Conservation (phyloP, 495 filamentous ascomycete species). For the Lophiotrema nucula region DNA sequence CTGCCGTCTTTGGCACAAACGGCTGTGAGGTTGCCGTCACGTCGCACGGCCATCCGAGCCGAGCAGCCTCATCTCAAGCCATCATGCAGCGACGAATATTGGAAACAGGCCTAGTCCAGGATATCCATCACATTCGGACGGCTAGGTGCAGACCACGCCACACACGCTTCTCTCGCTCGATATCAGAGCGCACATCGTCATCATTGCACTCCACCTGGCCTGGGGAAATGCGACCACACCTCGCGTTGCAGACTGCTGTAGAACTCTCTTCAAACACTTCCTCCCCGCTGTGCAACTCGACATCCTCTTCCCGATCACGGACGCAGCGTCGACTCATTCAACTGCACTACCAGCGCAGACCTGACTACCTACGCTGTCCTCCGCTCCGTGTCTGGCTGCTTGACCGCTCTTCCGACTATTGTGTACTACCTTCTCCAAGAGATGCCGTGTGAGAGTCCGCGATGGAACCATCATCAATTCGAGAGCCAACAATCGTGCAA, state of each 20-base stretch:
- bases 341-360: too few relatives aligned
- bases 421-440: constrained; percentile 7
- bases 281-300: constrained; percentile 14
- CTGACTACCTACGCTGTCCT: too few relatives aligned
- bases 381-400: background rate
- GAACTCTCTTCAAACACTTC: constrained; percentile 5
- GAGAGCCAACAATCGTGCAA: constrained; percentile 26
- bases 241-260: constrained; percentile 1
- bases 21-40: too few relatives aligned
- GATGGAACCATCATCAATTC: constrained; percentile 30
- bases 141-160: too few relatives aligned
- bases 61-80: constrained; percentile 24
- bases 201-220: constrained; percentile 13
- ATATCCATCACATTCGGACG: background rate
- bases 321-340: constrained; percentile 11
- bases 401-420: constrained; percentile 27
- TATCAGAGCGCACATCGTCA: constrained; percentile 2
- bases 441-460: constrained; percentile 1
- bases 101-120: constrained; percentile 13
- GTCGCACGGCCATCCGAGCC: constrained; percentile 1
- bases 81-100: constrained; percentile 29
- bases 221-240: constrained; percentile 6
- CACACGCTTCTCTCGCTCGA: background rate
- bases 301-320: background rate
- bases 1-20: background rate